Evolutionary conservation across 331 rosid genomes (phyloP).

Genomic region (Phaseolus coccineus): DNA sequence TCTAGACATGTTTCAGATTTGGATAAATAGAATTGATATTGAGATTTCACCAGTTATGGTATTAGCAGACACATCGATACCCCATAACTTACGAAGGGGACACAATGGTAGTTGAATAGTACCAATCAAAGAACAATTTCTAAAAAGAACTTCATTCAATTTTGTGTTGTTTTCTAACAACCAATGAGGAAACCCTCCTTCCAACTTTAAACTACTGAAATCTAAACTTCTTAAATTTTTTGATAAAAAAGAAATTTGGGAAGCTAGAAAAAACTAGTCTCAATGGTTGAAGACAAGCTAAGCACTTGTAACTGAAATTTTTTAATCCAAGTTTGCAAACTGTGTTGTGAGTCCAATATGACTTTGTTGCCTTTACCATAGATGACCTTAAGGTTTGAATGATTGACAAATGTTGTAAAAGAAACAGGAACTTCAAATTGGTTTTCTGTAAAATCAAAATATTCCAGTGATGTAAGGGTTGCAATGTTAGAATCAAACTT

Average conservation of each 20-base stretch:
- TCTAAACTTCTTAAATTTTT: background rate
- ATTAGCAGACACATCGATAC: slow-evolving; percentile 27
- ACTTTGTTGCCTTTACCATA: slow-evolving; percentile 1
- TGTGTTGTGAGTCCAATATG: background rate
- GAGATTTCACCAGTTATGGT: slow-evolving; percentile 5
- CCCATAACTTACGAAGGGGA: background rate
- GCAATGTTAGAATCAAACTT: slow-evolving; percentile 3
- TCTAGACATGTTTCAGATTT: background rate
- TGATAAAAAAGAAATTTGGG: slow-evolving; percentile 43
- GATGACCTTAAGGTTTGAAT: slow-evolving; percentile 39
- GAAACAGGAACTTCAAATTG: slow-evolving; percentile 28
- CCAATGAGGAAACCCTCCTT: slow-evolving; percentile 32
- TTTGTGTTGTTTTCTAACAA: slow-evolving; percentile 36
- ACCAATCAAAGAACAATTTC: slow-evolving; percentile 9
- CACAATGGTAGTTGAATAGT: background rate
- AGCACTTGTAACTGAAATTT: slow-evolving; percentile 40
- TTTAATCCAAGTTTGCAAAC: slow-evolving; percentile 10
- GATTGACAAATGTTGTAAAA: slow-evolving; percentile 15
- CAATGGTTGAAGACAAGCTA: background rate
- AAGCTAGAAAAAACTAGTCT: background rate
- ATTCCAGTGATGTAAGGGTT: slow-evolving; percentile 39
- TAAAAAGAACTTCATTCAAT: background rate
- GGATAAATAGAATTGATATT: slow-evolving; percentile 23
- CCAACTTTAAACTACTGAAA: background rate
- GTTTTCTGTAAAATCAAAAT: slow-evolving; percentile 14